Base-by-base conservation (phyloP, 2,329 filamentous ascomycete species). In the Graphium sp. region DNA sequence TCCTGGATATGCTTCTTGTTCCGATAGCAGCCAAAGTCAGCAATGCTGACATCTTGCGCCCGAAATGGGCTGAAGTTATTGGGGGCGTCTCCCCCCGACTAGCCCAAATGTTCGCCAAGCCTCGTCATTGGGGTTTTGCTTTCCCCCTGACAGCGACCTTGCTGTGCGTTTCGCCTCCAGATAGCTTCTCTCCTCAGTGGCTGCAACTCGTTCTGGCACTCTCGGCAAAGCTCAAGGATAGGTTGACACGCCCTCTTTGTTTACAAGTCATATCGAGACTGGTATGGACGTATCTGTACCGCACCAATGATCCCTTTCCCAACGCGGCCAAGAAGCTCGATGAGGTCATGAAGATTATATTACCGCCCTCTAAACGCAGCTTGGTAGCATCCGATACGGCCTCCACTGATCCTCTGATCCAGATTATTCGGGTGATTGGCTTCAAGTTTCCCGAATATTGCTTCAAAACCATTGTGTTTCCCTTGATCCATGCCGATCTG, bases 361-460 rank as follows among this genome's bases (percentile, higher is more conserved):
- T 98, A 21, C 82, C 87, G 14, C 65, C 73, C 9, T 75, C 81
- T 6, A 89, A 79, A 48, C 76, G 77, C 39, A 77, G 80, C 2
- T 74, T 91, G 34, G 61, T 91, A 15, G 83, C 80, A 0, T 82
- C 81, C 2, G 89, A 98, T 35, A 66, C 74, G 1, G 65, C 74
- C n/a, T 76, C 91, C 34, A 76, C 80, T 3, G 85, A 94, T 26
- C 87, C 89, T 2, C 56, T 95, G 38, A 87, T 95, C 32, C 85
- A 95, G 42, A 73, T 95, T 18, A 85, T 95, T 35, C 73, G 91
- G 19, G 84, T 94, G 43, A 84, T 98, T 43, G 91, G 87, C 3
- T 94, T 79, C 56, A 91, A 82, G 45, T 73, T 91, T 40, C 85
- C 87, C 30, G 89, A 98, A 42, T 77, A 92, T 37, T 95, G 87